Evolutionary conservation across 352 stramenopile genomes (phyloP).

Genomic region (Globisporangium splendens): DNA sequence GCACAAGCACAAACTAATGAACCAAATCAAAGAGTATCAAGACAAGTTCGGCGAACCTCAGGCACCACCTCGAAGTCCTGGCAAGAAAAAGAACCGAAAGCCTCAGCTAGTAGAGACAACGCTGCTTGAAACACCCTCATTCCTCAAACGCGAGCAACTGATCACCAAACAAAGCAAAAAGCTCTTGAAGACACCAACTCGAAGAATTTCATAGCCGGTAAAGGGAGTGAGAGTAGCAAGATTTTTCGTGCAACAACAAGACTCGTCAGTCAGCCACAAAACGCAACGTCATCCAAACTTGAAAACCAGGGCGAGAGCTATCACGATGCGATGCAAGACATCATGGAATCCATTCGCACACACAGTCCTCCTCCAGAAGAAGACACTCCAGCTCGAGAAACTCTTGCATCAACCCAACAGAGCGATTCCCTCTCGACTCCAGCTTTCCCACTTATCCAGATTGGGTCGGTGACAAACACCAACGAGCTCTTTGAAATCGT

Average conservation of each 20-base stretch:
- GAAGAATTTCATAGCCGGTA: neutral
- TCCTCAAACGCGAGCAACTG: conserved; percentile 37
- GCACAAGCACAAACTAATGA: conserved; percentile 45
- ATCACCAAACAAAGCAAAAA: conserved; percentile 28
- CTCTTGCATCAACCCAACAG: neutral
- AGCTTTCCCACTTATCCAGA: conserved; percentile 30
- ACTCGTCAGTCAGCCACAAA: neutral
- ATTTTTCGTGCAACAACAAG: conserved; percentile 4
- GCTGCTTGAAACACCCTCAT: conserved; percentile 25
- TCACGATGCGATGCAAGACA: conserved; percentile 22
- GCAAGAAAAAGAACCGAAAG: conserved; percentile 12
- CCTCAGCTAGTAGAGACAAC: conserved; percentile 2
- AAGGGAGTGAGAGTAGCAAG: conserved; percentile 1
- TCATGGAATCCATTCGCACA: conserved; percentile 12
- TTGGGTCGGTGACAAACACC: conserved; percentile 40
- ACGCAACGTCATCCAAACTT: neutral
- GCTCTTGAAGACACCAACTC: neutral
- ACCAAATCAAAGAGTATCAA: conserved; percentile 36
- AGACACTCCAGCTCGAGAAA: neutral
- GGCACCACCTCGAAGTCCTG: neutral
- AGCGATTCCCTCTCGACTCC: neutral
- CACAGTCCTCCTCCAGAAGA: conserved; percentile 12
- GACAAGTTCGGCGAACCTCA: conserved; percentile 24
- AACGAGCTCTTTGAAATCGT: conserved; percentile 52
- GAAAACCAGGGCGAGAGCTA: conserved; percentile 15